These are phyloP conservation scores for Hymenoscyphus fraxineus DNA, from an alignment of 2,329 filamentous ascomycete genomes.

Conservation along the genomic window DNA sequence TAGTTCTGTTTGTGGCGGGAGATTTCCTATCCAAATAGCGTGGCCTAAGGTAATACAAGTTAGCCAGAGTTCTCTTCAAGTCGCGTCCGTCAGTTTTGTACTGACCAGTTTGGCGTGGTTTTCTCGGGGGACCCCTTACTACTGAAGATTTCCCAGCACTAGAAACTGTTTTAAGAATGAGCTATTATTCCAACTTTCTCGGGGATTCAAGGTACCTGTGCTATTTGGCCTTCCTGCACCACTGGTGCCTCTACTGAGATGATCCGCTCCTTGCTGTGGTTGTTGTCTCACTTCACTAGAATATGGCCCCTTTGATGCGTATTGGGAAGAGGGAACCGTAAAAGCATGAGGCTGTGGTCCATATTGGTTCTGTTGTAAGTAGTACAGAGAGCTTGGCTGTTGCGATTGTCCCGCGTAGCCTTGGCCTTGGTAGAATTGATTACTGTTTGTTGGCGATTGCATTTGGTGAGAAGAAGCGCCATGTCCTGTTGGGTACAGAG, in stretches of 20 bases:
- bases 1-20: slow-evolving; percentile 78
- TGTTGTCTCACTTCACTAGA: slow-evolving; percentile 23
- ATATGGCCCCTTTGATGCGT: slow-evolving; percentile 20
- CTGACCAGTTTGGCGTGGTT: slow-evolving; percentile 60
- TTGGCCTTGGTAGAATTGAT: slow-evolving; percentile 29
- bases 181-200: not conserved
- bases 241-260: slow-evolving; percentile 8
- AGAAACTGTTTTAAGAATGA: slow-evolving; percentile 28
- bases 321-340: slow-evolving; percentile 18
- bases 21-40: slow-evolving; percentile 92
- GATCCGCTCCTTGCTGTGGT: slow-evolving; percentile 18
- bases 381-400: slow-evolving; percentile 24
- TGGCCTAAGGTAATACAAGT: slow-evolving; percentile 66
- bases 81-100: slow-evolving; percentile 4
- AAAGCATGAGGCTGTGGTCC: slow-evolving; percentile 24
- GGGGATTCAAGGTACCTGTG: slow-evolving; percentile 30
- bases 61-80: slow-evolving; percentile 13
- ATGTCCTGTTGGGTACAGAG: slow-evolving; percentile 25
- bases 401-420: slow-evolving; percentile 26
- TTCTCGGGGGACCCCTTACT: slow-evolving; percentile 52
- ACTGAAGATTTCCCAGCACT: slow-evolving; percentile 39
- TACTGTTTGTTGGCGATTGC: slow-evolving; percentile 16
- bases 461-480: slow-evolving; percentile 18
- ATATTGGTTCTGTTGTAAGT: slow-evolving; percentile 28
- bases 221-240: slow-evolving; percentile 20